A percentile compares a stretch with the other conserved stretches of the same genome.
Conservation (phyloP, 2,329 filamentous ascomycete species). For the Penicillium sp. region DNA sequence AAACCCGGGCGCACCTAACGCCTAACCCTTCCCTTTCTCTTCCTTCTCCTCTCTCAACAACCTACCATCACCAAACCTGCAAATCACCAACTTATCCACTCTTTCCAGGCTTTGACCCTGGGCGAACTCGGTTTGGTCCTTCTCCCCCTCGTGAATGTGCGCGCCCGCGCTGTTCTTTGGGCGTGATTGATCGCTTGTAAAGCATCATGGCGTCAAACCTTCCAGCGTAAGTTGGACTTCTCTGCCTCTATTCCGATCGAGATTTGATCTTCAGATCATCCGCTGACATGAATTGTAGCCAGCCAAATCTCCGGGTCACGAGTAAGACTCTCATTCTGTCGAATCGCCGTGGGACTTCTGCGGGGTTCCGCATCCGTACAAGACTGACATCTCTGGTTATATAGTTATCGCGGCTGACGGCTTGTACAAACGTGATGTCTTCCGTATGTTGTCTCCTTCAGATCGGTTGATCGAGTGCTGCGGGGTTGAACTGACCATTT, state of each 20-base stretch:
- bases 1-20: constrained; percentile 17
- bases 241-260: constrained; percentile 10
- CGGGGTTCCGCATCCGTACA: constrained; percentile 19
- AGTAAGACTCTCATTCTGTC: constrained; percentile 57
- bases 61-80: constrained; percentile 16
- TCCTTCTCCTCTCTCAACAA: constrained; percentile 20
- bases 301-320: constrained; percentile 87
- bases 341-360: constrained; percentile 18
- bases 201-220: constrained; percentile 59
- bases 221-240: constrained; percentile 56
- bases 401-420: constrained; percentile 97
- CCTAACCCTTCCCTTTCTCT: constrained; percentile 20
- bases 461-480: constrained; percentile 2
- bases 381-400: constrained; percentile 23
- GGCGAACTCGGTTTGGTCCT: constrained; percentile 13
- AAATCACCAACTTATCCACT: constrained; percentile 12
- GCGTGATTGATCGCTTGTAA: constrained; percentile 37
- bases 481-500: constrained; percentile 17
- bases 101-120: constrained; percentile 17
- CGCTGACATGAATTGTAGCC: constrained; percentile 49
- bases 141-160: constrained; percentile 35
- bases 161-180: constrained; percentile 34
- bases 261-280: constrained; percentile 5
- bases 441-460: constrained; percentile 67
- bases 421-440: constrained; percentile 98